Evolutionary conservation across 2,329 filamentous ascomycete species (phyloP).

Genomic region (Talaromyces piceae): DNA sequence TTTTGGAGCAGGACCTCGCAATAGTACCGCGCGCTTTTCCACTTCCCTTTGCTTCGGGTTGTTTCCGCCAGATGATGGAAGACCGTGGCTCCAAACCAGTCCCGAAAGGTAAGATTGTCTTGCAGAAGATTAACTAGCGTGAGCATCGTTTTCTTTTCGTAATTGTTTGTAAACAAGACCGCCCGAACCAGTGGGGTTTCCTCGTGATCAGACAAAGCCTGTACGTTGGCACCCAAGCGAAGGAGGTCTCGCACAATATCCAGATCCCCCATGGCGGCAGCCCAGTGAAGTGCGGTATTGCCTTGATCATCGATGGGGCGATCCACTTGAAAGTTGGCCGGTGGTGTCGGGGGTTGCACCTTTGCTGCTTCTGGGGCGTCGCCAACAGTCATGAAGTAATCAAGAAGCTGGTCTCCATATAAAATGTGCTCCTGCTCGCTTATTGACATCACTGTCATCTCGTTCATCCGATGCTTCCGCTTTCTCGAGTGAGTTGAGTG

Average conservation of each 20-base stretch:
- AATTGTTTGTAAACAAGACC: slow-evolving; percentile 94
- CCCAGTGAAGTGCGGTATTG: slow-evolving; percentile 94
- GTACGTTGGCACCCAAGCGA: slow-evolving; percentile 66
- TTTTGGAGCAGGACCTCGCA: slow-evolving; percentile 84
- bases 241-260: slow-evolving; percentile 85
- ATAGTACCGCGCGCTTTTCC: slow-evolving; percentile 86
- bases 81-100: slow-evolving; percentile 75
- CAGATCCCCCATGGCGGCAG: slow-evolving; percentile 91
- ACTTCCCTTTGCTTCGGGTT: slow-evolving; percentile 77
- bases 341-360: slow-evolving; percentile 63
- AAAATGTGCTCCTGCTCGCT: slow-evolving; percentile 79
- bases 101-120: slow-evolving; percentile 69
- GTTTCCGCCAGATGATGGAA: slow-evolving; percentile 92
- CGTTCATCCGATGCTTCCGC: slow-evolving; percentile 67
- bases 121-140: slow-evolving; percentile 75
- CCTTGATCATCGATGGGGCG: slow-evolving; percentile 88
- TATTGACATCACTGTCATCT: slow-evolving; percentile 46
- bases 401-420: slow-evolving; percentile 86
- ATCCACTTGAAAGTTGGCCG: slow-evolving; percentile 78
- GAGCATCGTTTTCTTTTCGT: slow-evolving; percentile 85
- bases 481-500: slow-evolving; percentile 54
- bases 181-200: slow-evolving; percentile 93
- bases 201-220: slow-evolving; percentile 60
- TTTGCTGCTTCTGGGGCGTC: slow-evolving; percentile 60
- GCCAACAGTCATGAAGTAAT: slow-evolving; percentile 88